Evolutionary conservation across 2,329 filamentous ascomycete genomes (phyloP).

Genomic region (Stemphylium lycopersici): DNA sequence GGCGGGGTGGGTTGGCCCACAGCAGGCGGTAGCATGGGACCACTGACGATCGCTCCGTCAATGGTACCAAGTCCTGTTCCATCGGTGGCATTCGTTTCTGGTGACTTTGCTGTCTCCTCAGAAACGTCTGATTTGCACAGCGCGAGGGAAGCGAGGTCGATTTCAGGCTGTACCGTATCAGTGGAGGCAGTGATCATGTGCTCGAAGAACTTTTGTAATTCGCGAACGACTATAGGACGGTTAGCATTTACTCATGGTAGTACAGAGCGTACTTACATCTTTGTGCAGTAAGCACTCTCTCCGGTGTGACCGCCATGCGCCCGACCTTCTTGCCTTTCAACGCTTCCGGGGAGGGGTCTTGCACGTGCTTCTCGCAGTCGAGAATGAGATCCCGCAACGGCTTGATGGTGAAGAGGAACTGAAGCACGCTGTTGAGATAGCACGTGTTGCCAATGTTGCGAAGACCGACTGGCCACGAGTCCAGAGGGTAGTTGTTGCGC

Average conservation of each 20-base stretch:
- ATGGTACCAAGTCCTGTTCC: conserved; percentile 50
- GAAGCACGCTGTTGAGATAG: conserved; percentile 94
- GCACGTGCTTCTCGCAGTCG: conserved; percentile 72
- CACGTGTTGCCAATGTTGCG: conserved; percentile 97
- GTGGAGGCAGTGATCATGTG: conserved; percentile 70
- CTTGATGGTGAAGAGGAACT: conserved; percentile 91
- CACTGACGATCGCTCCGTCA: conserved; percentile 53
- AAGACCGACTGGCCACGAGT: conserved; percentile 78
- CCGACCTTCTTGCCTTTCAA: conserved; percentile 75
- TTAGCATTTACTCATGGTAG: conserved; percentile 18
- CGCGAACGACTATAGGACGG: conserved; percentile 67
- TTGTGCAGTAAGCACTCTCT: conserved; percentile 66
- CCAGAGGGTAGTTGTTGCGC: conserved; percentile 41
- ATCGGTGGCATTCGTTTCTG: conserved; percentile 54
- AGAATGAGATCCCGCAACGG: conserved; percentile 81
- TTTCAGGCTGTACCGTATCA: conserved; percentile 71
- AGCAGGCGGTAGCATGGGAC: conserved; percentile 52
- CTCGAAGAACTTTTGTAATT: conserved; percentile 73
- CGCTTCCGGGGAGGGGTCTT: conserved; percentile 68
- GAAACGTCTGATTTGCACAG: conserved; percentile 64
- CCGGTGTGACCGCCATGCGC: conserved; percentile 68
- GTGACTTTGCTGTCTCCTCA: conserved; percentile 43
- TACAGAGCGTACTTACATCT: conserved; percentile 69
- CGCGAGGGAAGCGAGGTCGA: conserved; percentile 80
- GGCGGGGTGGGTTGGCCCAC: not conserved